Evolutionary conservation across 257 asterid species (phyloP).

Genomic region (Henckelia pumila): DNA sequence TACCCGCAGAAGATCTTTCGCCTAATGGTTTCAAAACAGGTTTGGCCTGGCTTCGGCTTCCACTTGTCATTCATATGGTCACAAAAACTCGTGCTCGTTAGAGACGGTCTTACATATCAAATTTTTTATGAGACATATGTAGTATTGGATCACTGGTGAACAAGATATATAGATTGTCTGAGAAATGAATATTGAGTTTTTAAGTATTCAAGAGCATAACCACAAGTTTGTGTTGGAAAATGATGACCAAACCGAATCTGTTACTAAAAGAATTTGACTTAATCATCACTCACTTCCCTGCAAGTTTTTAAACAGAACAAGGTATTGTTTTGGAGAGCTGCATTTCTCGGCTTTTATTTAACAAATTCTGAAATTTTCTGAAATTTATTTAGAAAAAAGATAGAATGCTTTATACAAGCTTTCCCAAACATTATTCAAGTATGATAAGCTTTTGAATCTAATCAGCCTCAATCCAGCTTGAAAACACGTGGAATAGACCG

Average conservation of each 20-base stretch:
- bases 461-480: neutral
- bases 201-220: neutral
- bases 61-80: neutral
- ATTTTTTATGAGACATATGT: no score
- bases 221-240: neutral
- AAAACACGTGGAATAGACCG: no score
- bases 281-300: neutral
- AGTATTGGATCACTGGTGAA: no score
- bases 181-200: neutral
- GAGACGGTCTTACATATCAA: no score
- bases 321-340: no score
- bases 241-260: neutral
- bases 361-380: no score
- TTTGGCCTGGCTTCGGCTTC: slow-evolving; percentile 21
- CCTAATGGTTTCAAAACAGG: slow-evolving; percentile 86
- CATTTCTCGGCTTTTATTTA: no score
- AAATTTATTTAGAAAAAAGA: no score
- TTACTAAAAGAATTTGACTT: neutral
- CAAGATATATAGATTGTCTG: no score
- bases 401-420: no score
- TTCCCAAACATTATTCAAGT: no score
- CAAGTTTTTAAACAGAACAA: neutral
- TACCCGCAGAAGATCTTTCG: slow-evolving; percentile 71
- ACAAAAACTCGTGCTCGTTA: no score
- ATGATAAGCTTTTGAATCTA: neutral